Base-by-base conservation (phyloP, 208 protist species). In the Trypanosoma congolense region DNA sequence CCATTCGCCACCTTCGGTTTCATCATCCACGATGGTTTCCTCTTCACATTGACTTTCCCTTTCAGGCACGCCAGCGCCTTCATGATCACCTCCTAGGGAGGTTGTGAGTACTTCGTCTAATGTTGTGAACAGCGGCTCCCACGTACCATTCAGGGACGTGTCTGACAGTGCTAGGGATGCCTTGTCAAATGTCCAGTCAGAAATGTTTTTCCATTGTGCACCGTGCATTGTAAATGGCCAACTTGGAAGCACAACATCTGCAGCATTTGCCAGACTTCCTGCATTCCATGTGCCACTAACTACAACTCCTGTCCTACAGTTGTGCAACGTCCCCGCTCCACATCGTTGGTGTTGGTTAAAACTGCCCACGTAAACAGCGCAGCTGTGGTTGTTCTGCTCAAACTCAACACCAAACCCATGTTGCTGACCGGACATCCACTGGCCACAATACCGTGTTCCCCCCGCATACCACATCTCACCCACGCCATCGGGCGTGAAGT, bases 391-490 rank as follows among this genome's bases (percentile, higher is more conserved):
- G n/a, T 42, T 29, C n/a, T 56, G 50, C 16, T 72, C 60, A 36
- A 66, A 56, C 29, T 73, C 77, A 14, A 75, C 73, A 35, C 77
- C 82, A 56, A 90, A 90, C 19, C 82, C 77, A 44, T 86, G 70
- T 28, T 70, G 74, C 4, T 63, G 49, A 16, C 77, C 82, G 10
- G 18, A 51, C n/a, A 58, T 41, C 82, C 82, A 90, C 22, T 54
- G 45, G 3, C 82, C 82, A 52, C 77, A 90, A 47, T 81, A 81
- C 28, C 73, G 70, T 18, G 61, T 31, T 9, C 63, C 59, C 8
- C 52, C 25, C 12, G 53, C 30, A n/a, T 58, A 56, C 18, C 48
- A 51, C 46, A 73, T 66, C 45, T 73, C 66, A 14, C 66, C 66
- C 4, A 65, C 33, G 16, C 59, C 56, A 45, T 73, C 53, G 2